phyloP scores from a whole-genome alignment of 257 asterid genomes.

The Ehretia macrophylla region DNA sequence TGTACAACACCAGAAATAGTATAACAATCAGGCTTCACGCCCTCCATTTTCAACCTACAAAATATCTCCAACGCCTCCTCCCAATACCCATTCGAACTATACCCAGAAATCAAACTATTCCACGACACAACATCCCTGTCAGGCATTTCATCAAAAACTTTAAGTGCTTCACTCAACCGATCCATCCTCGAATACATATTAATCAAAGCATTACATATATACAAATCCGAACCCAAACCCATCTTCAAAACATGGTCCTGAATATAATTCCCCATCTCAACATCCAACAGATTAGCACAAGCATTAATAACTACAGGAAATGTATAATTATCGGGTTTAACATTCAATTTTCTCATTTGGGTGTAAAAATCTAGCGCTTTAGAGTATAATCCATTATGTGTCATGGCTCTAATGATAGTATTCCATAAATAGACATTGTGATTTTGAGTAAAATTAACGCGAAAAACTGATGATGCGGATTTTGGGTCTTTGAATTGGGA shows the following conservation, averaged over 20 bases:
- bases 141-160: constrained; percentile 66
- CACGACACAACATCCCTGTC: constrained; percentile 65
- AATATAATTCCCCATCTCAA: constrained; percentile 41
- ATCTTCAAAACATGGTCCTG: constrained; percentile 40
- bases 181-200: constrained; percentile 65
- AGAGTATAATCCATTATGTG: constrained; percentile 43
- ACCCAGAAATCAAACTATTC: constrained; percentile 81
- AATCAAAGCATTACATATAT: constrained; percentile 58
- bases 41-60: constrained; percentile 31
- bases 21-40: constrained; percentile 49
- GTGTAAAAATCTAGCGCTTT: constrained; percentile 54
- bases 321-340: constrained; percentile 58
- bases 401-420: constrained; percentile 69
- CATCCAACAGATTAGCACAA: constrained; percentile 54
- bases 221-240: constrained; percentile 65
- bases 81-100: constrained; percentile 58
- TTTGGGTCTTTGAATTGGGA: constrained; percentile 53
- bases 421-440: constrained; percentile 53
- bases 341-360: constrained; percentile 43
- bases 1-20: constrained; percentile 47
- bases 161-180: constrained; percentile 39
- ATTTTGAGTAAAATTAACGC: constrained; percentile 14
- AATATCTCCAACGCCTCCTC: constrained; percentile 54
- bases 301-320: constrained; percentile 76
- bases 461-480: constrained; percentile 45